Conservation (phyloP, 192 early-diverging fungal genomes). For the Coemansia sp. region DNA sequence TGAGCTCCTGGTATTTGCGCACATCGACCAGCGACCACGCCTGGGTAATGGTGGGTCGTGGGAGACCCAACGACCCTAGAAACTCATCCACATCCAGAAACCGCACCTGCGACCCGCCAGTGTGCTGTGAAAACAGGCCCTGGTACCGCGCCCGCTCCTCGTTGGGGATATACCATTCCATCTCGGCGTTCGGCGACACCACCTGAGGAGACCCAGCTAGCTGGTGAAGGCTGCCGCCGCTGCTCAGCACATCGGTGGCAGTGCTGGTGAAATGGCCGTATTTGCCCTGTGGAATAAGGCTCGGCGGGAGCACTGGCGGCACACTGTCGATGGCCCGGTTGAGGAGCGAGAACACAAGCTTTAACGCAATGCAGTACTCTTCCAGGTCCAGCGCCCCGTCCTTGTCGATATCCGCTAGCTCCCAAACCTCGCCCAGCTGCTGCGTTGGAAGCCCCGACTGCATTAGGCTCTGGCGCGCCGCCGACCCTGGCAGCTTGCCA, state of each 20-base stretch:
- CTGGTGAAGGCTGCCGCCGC: not conserved
- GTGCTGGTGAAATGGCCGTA: constrained; percentile 33
- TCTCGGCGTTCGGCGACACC: constrained; percentile 17
- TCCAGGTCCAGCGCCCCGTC: constrained; percentile 78
- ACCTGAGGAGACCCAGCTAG: constrained; percentile 4
- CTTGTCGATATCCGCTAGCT: constrained; percentile 77
- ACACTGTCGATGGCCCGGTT: constrained; percentile 49
- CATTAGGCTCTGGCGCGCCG: constrained; percentile 40
- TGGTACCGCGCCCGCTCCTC: constrained; percentile 35
- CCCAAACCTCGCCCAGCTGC: constrained; percentile 51
- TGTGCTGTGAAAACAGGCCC: constrained; percentile 24
- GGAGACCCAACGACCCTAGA: constrained; percentile 26
- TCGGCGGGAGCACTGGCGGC: constrained; percentile 56
- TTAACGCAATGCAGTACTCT: constrained; percentile 75
- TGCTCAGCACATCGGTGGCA: constrained; percentile 7
- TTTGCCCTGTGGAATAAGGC: constrained; percentile 64
- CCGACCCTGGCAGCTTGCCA: constrained; percentile 37
- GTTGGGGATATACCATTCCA: constrained; percentile 44
- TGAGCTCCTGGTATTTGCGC: constrained; percentile 48
- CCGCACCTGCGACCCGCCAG: constrained; percentile 33
- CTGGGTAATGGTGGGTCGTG: constrained; percentile 25
- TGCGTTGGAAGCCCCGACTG: constrained; percentile 43
- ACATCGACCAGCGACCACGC: constrained; percentile 48
- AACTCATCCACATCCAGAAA: constrained; percentile 44
- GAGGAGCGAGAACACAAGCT: constrained; percentile 67